Evolutionary conservation across 495 filamentous ascomycete species (phyloP), one percentile per base, ranked within the genome.

Genomic region (Podospora bellae-mahoneyi): DNA sequence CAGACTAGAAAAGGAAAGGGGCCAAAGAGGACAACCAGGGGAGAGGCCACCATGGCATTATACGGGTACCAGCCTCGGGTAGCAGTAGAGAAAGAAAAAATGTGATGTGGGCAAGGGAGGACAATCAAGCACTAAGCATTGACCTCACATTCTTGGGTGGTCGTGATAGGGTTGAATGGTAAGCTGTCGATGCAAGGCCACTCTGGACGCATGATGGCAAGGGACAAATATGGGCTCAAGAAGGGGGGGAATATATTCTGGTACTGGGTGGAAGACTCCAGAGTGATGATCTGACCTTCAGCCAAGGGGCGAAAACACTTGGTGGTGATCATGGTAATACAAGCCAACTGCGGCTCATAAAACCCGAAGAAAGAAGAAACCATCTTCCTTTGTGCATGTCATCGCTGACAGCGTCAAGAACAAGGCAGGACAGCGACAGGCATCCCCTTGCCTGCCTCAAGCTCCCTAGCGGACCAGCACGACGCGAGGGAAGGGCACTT

Each of bases 121-220:
- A 55, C 10, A 44, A 44, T 67, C 64, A 72, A 34, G 54, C 57
- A 62, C 27, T 26, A 59, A 64, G 65, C 65, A 71, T 71, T 64
- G 62, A 71, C 69, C 57, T 67, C 56, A 66, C 68, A 70, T 70
- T 70, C 68, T 65, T 58, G n/a, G 44, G 48, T 26, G 9, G 62
- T 18, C 55, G 65, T 67, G 62, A 60, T 19, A 34, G 65, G 64
- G 27, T 23, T 57, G 20, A 13, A 60, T 66, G 60, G 60, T 59
- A 32, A 54, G 64, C 19, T 66, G 20, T 60, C 39, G 64, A 59
- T 65, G 63, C 60, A 68, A 60, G 20, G 30, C 34, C 10, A 54
- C 13, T 10, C 39, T 54, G 6, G 20, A 15, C 65, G 67, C 67
- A 61, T 68, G 30, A 63, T 48, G 61, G 61, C 32, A 63, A 32